Evolutionary conservation across 2,329 filamentous ascomycete genomes (phyloP).

Genomic region (Penicillium palitans): DNA sequence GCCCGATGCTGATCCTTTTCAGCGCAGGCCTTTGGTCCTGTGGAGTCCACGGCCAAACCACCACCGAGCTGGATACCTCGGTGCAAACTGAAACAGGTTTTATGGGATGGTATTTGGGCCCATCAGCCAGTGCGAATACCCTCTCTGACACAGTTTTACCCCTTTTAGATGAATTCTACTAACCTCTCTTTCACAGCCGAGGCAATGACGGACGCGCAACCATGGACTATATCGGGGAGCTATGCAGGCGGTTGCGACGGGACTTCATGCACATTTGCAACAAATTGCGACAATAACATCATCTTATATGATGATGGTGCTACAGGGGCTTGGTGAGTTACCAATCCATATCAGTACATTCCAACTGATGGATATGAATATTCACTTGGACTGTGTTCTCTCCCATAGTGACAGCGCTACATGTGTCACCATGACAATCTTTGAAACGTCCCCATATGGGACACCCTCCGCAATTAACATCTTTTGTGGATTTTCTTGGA

Average conservation of each 20-base stretch:
- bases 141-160: not conserved
- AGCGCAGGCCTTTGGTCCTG: not conserved
- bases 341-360: not conserved
- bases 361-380: not conserved
- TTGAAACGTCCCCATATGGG: not conserved
- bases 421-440: slow-evolving; percentile 4
- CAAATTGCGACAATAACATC: not conserved
- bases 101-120: not conserved
- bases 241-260: not conserved
- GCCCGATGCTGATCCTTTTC: not conserved
- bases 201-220: not conserved
- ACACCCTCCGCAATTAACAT: not conserved
- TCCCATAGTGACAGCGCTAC: not conserved
- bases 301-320: not conserved
- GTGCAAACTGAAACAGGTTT: not conserved
- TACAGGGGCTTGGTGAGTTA: not conserved
- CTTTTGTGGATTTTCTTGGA: not conserved
- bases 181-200: not conserved
- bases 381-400: not conserved
- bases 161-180: not conserved
- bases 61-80: not conserved
- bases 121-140: not conserved
- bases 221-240: not conserved
- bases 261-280: not conserved
- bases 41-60: not conserved